A percentile compares a stretch with the other conserved stretches of the same genome.
Evolutionary conservation across 2,329 filamentous ascomycete species (phyloP).

Genomic region (Geosmithia morbida): DNA sequence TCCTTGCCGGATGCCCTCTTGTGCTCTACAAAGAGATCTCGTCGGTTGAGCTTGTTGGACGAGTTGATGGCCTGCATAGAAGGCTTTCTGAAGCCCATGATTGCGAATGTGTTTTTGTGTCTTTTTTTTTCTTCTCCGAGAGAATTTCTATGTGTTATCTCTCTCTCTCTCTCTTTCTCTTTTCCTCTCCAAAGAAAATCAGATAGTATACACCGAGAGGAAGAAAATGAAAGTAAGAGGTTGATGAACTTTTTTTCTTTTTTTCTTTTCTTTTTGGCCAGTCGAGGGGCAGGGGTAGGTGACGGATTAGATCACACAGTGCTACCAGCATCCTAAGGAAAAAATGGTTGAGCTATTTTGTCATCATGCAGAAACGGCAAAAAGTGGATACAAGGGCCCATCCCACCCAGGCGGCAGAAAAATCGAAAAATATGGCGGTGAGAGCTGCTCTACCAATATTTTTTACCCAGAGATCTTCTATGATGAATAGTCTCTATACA

Average conservation of each 20-base stretch:
- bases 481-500: too few relatives aligned
- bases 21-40: slow-evolving; percentile 63
- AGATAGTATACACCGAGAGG: too few relatives aligned
- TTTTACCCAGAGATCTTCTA: neutral
- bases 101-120: neutral
- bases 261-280: neutral
- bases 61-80: slow-evolving; percentile 27
- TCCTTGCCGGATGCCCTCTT: slow-evolving; percentile 64
- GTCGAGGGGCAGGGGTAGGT: neutral
- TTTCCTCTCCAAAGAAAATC: too few relatives aligned
- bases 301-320: neutral
- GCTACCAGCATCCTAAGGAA: too few relatives aligned
- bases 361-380: neutral
- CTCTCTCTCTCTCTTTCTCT: too few relatives aligned
- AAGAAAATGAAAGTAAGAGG: neutral
- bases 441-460: slow-evolving; percentile 4
- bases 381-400: neutral
- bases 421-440: slow-evolving; percentile 25
- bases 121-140: too few relatives aligned
- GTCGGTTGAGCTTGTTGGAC: slow-evolving; percentile 66
- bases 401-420: slow-evolving; percentile 12
- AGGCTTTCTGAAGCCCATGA: slow-evolving; percentile 20
- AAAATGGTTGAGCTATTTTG: neutral
- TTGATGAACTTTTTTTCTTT: neutral
- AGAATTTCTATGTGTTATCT: too few relatives aligned